Percentiles rank a stretch among this genome's conserved stretches.
These are phyloP conservation scores for Sambucus nigra DNA, from an alignment of 129 eudicot genomes.

Conservation along the genomic window DNA sequence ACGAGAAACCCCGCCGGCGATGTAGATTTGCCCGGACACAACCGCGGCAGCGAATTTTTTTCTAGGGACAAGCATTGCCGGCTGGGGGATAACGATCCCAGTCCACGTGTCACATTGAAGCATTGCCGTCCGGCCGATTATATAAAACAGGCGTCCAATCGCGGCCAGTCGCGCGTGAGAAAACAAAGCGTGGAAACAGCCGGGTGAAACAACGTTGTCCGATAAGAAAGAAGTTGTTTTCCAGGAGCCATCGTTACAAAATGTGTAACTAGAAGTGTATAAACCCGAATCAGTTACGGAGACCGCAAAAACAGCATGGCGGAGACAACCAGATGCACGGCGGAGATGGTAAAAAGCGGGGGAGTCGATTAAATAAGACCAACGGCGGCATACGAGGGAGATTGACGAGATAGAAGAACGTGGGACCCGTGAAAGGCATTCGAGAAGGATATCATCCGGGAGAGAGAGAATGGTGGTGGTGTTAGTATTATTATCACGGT, in stretches of 20 bases:
- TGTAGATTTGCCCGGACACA: conserved; percentile 45
- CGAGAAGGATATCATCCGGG: conserved; percentile 63
- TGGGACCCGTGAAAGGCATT: conserved; percentile 42
- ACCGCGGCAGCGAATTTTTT: conserved; percentile 70
- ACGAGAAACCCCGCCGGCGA: conserved; percentile 62
- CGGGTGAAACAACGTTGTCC: conserved; percentile 7
- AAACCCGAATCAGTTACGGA: conserved; percentile 36
- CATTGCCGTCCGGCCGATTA: conserved; percentile 46
- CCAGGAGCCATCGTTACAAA: conserved; percentile 34
- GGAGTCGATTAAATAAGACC: conserved; percentile 49
- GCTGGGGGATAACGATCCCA: conserved; percentile 20
- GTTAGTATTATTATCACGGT: background rate
- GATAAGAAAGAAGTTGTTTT: conserved; percentile 16
- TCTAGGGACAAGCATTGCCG: conserved; percentile 45
- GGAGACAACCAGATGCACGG: conserved; percentile 45
- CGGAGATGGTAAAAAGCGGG: conserved; percentile 46
- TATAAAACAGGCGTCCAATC: conserved; percentile 44
- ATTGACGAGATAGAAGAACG: conserved; percentile 44
- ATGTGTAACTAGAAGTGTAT: conserved; percentile 23
- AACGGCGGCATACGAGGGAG: conserved; percentile 56
- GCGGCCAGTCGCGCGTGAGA: conserved; percentile 47
- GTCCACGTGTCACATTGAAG: conserved; percentile 73
- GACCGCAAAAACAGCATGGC: conserved; percentile 42
- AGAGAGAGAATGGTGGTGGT: conserved; percentile 56
- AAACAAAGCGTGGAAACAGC: conserved; percentile 13